Base-by-base conservation (phyloP, 139 green algal species). In the Coccomyxa sp. region DNA sequence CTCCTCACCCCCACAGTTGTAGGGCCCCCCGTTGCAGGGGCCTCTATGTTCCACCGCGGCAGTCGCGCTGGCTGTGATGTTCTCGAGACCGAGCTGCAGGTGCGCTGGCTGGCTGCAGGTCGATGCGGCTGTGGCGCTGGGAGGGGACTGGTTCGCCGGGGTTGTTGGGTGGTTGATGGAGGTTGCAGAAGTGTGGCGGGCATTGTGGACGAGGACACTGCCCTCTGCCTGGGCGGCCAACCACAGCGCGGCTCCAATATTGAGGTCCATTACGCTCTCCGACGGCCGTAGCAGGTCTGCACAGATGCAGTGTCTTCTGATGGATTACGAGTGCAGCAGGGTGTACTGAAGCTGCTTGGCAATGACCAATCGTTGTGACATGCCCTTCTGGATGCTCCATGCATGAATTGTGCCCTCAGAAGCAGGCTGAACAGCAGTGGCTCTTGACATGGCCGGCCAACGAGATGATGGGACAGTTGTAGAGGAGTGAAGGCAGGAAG, bases 211-310 rank as follows among this genome's bases (percentile, higher is more conserved):
- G 18, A 58, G 75, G 66, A 94, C 68, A 10, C 31, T 57, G 60
- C 94, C 94, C 30, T 86, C 84, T 10, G 84, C 93, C 15, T 84
- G 21, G 0, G 89, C 88, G 21, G 94, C 93, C 85, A 98, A 88
- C 94, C 95, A 98, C 17, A 99, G 88, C 10, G 95, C 94, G 0
- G 93, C 91, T 0, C 94, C 96, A 66, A 99, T 99, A 86, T 99
- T 99, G 25, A 97, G 77, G 83, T 99, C 96, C 96, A 99, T 99
- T 11, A 98, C 87, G 0, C 95, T 99, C 63, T 85, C 88, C 0
- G 91, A 83, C 16, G 96, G 96, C 75, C 88, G 82, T 78, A 99
- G 90, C 67, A 99, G 90, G 30, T 85, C 79, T 86, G 82, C 82
- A 86, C 1, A 74, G 1, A 74, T 16, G 63, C 1, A 14, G 7